A percentile compares a stretch with the other conserved stretches of the same genome.
Conservation (phyloP, 2,329 filamentous ascomycete species). For the Juglanconis sp. region DNA sequence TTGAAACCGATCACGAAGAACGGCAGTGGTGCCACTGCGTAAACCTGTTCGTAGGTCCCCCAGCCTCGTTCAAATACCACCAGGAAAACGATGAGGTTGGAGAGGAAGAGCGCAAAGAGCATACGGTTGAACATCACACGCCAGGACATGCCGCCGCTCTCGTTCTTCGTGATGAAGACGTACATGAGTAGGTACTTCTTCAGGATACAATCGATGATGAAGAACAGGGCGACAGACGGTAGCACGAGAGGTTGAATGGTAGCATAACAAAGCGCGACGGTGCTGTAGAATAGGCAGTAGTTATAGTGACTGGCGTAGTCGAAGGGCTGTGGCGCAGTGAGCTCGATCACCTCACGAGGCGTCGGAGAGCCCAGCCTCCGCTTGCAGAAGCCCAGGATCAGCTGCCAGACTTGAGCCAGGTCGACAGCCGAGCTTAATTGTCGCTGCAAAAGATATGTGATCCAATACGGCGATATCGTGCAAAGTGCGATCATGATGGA, state of each 20-base stretch:
- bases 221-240: slow-evolving; percentile 84
- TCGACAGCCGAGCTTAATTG: slow-evolving; percentile 93
- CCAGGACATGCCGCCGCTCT: slow-evolving; percentile 93
- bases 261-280: slow-evolving; percentile 81
- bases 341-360: slow-evolving; percentile 84
- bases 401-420: slow-evolving; percentile 79
- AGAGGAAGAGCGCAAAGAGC: slow-evolving; percentile 74
- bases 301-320: slow-evolving; percentile 98
- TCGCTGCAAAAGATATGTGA: slow-evolving; percentile 87
- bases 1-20: slow-evolving; percentile 83
- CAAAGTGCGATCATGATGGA: slow-evolving; percentile 73
- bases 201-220: slow-evolving; percentile 78
- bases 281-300: slow-evolving; percentile 93
- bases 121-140: slow-evolving; percentile 89
- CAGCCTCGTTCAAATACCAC: slow-evolving; percentile 70
- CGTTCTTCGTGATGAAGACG: slow-evolving; percentile 93
- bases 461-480: slow-evolving; percentile 84
- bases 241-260: slow-evolving; percentile 84
- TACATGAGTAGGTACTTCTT: slow-evolving; percentile 96
- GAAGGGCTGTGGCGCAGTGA: slow-evolving; percentile 87
- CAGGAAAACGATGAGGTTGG: slow-evolving; percentile 75
- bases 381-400: slow-evolving; percentile 80
- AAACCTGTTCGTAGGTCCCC: slow-evolving; percentile 59
- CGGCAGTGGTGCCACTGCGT: slow-evolving; percentile 68
- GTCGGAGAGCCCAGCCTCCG: slow-evolving; percentile 85